Conservation (phyloP, 2,329 filamentous ascomycete species). For the Cladophialophora yegresii region DNA sequence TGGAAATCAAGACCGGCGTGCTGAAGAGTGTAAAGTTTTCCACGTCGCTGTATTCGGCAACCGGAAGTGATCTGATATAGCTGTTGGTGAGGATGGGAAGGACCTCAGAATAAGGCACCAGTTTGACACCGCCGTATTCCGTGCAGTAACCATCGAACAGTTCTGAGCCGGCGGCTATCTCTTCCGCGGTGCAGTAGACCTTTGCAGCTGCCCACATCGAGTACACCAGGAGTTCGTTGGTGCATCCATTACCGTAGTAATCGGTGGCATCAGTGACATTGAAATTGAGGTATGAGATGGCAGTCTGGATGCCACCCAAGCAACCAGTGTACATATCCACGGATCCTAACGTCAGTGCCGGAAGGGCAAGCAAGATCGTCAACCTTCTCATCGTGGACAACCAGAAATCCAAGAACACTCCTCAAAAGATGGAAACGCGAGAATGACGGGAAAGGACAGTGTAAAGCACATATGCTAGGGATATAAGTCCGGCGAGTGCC, state of each 20-base stretch:
- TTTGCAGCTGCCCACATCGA: slow-evolving; percentile 45
- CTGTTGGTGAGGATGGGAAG: slow-evolving; percentile 40
- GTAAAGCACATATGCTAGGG: neutral
- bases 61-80: slow-evolving; percentile 41
- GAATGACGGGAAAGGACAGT: neutral
- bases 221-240: slow-evolving; percentile 40
- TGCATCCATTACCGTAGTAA: slow-evolving; percentile 36
- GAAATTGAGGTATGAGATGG: slow-evolving; percentile 22
- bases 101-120: slow-evolving; percentile 33
- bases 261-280: slow-evolving; percentile 4
- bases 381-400: slow-evolving; percentile 11
- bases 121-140: slow-evolving; percentile 38
- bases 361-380: slow-evolving; percentile 10
- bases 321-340: slow-evolving; percentile 10
- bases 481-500: neutral
- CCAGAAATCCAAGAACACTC: neutral
- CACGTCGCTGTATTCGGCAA: slow-evolving; percentile 41
- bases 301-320: slow-evolving; percentile 22
- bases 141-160: slow-evolving; percentile 22
- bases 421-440: neutral
- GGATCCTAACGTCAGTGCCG: neutral
- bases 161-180: slow-evolving; percentile 35
- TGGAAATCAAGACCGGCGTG: slow-evolving; percentile 41
- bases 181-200: slow-evolving; percentile 38
- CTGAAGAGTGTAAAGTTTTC: slow-evolving; percentile 31